phyloP scores from a whole-genome alignment of 495 filamentous ascomycete genomes.

The Aspergillus hancockii region DNA sequence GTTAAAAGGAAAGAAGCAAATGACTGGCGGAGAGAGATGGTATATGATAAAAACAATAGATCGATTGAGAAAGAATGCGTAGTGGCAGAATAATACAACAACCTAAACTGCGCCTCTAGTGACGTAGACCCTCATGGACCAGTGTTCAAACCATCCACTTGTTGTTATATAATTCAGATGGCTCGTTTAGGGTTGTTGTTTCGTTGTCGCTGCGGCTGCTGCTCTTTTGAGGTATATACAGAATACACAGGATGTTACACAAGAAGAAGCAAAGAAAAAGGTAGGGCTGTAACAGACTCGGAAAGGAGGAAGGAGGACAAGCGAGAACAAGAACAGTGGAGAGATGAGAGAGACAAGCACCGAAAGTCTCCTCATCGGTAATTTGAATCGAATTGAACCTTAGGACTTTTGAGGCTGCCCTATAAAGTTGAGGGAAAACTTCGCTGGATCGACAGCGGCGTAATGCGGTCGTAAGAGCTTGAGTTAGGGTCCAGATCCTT shows the following conservation, averaged over 20 bases:
- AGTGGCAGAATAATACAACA: constrained; percentile 1
- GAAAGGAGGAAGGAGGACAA: neutral
- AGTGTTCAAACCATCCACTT: neutral
- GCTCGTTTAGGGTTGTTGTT: too few species aligned
- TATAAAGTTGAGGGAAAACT: neutral
- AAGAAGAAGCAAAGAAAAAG: neutral
- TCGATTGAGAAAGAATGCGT: neutral
- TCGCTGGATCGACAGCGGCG: neutral
- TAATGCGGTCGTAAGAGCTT: constrained; percentile 2
- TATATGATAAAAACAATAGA: constrained; percentile 5
- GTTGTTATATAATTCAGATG: too few species aligned
- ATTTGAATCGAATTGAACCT: neutral
- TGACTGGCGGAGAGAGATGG: neutral
- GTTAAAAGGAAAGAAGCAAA: neutral
- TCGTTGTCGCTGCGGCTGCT: too few species aligned
- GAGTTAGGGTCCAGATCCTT: neutral
- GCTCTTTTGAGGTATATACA: neutral
- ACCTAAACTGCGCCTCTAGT: neutral
- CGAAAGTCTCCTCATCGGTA: neutral
- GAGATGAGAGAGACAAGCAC: neutral
- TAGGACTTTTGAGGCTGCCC: neutral
- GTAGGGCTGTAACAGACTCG: neutral
- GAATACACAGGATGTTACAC: neutral
- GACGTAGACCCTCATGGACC: neutral
- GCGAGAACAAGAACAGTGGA: neutral